Conservation (phyloP, 2,329 filamentous ascomycete genomes). For the Stagonosporopsis rhizophila region DNA sequence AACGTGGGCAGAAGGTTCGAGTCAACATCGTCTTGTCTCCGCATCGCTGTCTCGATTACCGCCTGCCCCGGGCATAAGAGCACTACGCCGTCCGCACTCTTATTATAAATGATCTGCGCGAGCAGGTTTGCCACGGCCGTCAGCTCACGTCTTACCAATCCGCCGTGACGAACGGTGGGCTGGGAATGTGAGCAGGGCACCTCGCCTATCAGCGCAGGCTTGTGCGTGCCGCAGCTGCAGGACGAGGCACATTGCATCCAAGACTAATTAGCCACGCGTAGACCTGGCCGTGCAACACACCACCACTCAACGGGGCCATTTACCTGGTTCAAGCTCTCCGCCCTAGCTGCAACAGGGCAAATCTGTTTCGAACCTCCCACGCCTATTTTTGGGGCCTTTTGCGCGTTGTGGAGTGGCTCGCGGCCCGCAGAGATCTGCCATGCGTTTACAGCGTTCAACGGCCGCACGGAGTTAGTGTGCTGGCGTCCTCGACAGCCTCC, state of each 20-base stretch:
- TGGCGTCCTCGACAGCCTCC: constrained; percentile 18
- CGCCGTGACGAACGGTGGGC: constrained; percentile 23
- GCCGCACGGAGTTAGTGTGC: constrained; percentile 15
- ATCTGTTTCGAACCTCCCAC: constrained; percentile 31
- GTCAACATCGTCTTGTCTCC: background rate
- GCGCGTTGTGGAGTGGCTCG: constrained; percentile 19
- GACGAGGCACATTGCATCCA: constrained; percentile 25
- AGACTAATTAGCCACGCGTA: constrained; percentile 30
- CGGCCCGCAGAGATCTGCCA: constrained; percentile 21
- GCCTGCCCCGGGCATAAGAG: constrained; percentile 19
- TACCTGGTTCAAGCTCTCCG: constrained; percentile 21
- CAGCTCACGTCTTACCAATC: constrained; percentile 22
- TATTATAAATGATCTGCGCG: constrained; percentile 16
- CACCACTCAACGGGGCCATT: constrained; percentile 15
- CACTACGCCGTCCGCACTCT: constrained; percentile 21
- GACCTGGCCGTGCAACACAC: constrained; percentile 19
- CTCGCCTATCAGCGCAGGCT: constrained; percentile 22
- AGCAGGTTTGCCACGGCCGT: constrained; percentile 18
- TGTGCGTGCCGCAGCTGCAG: constrained; percentile 22
- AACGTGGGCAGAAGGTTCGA: constrained; percentile 13
- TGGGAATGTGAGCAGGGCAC: constrained; percentile 19
- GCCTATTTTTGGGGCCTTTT: constrained; percentile 41
- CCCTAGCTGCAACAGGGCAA: constrained; percentile 25
- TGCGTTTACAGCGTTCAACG: constrained; percentile 14
- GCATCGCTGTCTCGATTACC: constrained; percentile 13